A percentile compares a stretch with the other conserved stretches of the same genome.
phyloP scores from a whole-genome alignment of 2,329 filamentous ascomycete species.

The Beauveria scarabaeidicola region DNA sequence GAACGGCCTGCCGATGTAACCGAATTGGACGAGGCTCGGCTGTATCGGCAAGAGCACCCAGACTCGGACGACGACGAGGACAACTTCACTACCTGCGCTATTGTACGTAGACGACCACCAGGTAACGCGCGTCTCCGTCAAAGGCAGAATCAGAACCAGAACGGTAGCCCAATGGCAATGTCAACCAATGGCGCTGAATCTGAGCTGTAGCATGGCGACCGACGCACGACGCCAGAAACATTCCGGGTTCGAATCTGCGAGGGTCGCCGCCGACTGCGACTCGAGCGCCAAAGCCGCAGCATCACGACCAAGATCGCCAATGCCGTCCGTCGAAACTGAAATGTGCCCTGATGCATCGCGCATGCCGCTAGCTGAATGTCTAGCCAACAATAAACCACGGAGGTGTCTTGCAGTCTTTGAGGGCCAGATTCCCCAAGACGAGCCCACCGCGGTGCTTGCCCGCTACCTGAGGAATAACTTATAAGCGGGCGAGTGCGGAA shows the following conservation, averaged over 20 bases:
- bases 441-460: not conserved
- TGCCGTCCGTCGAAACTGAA: not conserved
- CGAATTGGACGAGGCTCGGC: constrained; percentile 72
- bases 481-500: no score
- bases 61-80: constrained; percentile 53
- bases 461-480: not conserved
- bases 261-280: not conserved
- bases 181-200: constrained; percentile 50
- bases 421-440: not conserved
- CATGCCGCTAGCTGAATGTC: not conserved
- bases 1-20: constrained; percentile 71
- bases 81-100: constrained; percentile 33
- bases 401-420: not conserved
- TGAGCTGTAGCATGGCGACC: constrained; percentile 34
- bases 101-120: constrained; percentile 35
- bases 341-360: not conserved
- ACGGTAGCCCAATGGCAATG: constrained; percentile 48
- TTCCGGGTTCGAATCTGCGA: not conserved
- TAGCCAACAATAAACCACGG: no score
- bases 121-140: constrained; percentile 34
- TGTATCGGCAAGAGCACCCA: constrained; percentile 43
- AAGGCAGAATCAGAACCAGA: constrained; percentile 41
- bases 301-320: not conserved
- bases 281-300: not conserved
- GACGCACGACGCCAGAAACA: constrained; percentile 7